Evolutionary conservation across 768 basidiomycete genomes (phyloP), one percentile per base, ranked within the genome.

Genomic region (Tephrocybe rancida): DNA sequence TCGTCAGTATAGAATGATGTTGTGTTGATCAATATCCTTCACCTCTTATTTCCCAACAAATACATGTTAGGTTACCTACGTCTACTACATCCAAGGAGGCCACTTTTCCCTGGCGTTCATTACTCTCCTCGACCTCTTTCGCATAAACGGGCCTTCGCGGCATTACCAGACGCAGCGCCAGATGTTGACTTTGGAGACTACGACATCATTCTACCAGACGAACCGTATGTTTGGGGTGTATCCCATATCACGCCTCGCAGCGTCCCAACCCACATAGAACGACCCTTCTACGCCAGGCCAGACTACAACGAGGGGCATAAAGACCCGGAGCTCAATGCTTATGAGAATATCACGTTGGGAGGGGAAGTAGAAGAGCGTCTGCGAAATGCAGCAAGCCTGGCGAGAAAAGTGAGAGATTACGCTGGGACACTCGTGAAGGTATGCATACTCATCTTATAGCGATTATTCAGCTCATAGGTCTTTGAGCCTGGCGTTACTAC

Each of bases 401-500:
- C 88, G 0, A 80, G 71, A 58, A 67, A 73, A 49, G 83, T 86
- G 1, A 72, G 87, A 52, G 71, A 78, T 14, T 82, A 78, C 62
- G 82, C 84, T 35, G 73, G 77, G 27, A 70, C 68, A 6, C 69
- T 87, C 30, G 83, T 83, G 8, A 73, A 78, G 68, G 81, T 90
- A 58, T 37, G 71, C 58, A 8, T 8, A 13, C 13, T 44, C n/a
- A 32, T 50, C 19, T 9, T 24, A 35, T 10, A 25, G 18, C 37
- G 44, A 49, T 34, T 51, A 35, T 16, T 11, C 37, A 18, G 34
- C 52, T 49, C 48, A 47, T 41, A 13, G 24, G 52, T 30, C 34
- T 32, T 38, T 8, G 51, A 92, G 90, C 74, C 80, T 29, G 87
- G 86, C 11, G 68, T 80, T 8, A 94, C 92, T 3, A 96, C 95